phyloP scores from a whole-genome alignment of 176 grass and related monocot species.

The Rhipidocladum racemiflorum region DNA sequence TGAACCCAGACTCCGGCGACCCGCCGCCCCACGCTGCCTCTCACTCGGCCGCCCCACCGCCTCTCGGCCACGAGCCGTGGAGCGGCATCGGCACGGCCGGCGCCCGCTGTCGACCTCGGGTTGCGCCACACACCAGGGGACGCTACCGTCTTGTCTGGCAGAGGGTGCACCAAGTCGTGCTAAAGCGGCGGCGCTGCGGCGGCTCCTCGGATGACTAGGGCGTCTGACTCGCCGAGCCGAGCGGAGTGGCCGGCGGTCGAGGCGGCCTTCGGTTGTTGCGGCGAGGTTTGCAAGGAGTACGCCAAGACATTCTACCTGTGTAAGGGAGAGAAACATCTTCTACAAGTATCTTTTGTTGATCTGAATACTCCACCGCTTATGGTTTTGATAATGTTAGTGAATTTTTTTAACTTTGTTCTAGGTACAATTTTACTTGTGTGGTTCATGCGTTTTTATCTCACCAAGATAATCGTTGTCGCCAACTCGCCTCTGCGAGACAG shows the following conservation, averaged over 20 bases:
- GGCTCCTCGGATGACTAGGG: background rate
- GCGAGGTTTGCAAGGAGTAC: conserved; percentile 86
- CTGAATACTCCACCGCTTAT: background rate
- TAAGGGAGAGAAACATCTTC: conserved; percentile 6
- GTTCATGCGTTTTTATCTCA: background rate
- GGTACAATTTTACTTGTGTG: background rate
- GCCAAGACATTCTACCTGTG: conserved; percentile 97
- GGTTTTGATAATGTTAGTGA: background rate
- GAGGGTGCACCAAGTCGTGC: conserved; percentile 71
- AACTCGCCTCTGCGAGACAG: background rate
- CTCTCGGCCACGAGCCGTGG: no score
- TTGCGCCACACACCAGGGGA: no score
- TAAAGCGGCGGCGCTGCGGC: conserved; percentile 68
- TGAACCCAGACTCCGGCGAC: no score
- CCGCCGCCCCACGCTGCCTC: no score
- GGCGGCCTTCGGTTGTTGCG: conserved; percentile 64
- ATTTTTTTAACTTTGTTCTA: background rate
- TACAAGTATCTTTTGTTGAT: background rate
- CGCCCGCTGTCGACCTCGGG: no score
- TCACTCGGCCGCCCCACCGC: no score
- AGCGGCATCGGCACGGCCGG: no score
- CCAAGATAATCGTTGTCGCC: background rate
- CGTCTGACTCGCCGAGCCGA: conserved; percentile 9
- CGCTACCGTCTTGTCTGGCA: conserved; percentile 58
- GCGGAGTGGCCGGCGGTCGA: conserved; percentile 34